Conservation (phyloP, 805 yeast genomes). For the Priceomyces medius region DNA sequence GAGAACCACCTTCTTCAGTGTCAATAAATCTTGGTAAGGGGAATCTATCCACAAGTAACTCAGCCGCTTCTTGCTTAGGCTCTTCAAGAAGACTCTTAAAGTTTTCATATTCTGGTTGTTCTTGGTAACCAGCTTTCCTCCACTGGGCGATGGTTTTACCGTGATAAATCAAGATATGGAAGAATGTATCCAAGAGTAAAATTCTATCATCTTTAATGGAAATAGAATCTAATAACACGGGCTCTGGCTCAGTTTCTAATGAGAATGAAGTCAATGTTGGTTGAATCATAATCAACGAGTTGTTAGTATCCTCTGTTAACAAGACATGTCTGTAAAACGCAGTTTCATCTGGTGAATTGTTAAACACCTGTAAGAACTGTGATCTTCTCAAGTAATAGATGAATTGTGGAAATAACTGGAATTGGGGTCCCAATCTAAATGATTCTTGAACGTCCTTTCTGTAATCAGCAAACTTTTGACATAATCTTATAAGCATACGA, state of each 20-base stretch:
- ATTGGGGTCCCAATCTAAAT: slow-evolving; percentile 80
- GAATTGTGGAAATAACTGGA: slow-evolving; percentile 90
- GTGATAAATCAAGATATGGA: slow-evolving; percentile 92
- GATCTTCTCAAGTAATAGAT: slow-evolving; percentile 94
- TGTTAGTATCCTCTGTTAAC: slow-evolving; percentile 86
- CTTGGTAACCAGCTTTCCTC: slow-evolving; percentile 95
- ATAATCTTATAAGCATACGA: slow-evolving; percentile 81
- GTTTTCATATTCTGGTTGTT: slow-evolving; percentile 83
- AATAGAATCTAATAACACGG: slow-evolving; percentile 89
- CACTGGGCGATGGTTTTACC: slow-evolving; percentile 94
- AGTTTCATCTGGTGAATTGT: slow-evolving; percentile 98
- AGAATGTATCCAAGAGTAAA: slow-evolving; percentile 88
- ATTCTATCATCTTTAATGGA: slow-evolving; percentile 88
- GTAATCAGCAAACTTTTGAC: slow-evolving; percentile 92
- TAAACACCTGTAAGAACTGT: slow-evolving; percentile 92
- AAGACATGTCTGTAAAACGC: slow-evolving; percentile 94
- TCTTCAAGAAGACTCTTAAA: slow-evolving; percentile 83
- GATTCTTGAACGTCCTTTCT: slow-evolving; percentile 80
- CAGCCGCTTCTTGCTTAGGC: slow-evolving; percentile 91
- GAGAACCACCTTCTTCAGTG: slow-evolving; percentile 98
- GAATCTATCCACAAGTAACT: slow-evolving; percentile 86
- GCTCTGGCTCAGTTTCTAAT: slow-evolving; percentile 68
- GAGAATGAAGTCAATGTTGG: slow-evolving; percentile 89
- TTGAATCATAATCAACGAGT: slow-evolving; percentile 94
- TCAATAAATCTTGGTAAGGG: slow-evolving; percentile 97